Evolutionary conservation across 192 early-diverging fungal species (phyloP).

Genomic region (Coemansia sp.): DNA sequence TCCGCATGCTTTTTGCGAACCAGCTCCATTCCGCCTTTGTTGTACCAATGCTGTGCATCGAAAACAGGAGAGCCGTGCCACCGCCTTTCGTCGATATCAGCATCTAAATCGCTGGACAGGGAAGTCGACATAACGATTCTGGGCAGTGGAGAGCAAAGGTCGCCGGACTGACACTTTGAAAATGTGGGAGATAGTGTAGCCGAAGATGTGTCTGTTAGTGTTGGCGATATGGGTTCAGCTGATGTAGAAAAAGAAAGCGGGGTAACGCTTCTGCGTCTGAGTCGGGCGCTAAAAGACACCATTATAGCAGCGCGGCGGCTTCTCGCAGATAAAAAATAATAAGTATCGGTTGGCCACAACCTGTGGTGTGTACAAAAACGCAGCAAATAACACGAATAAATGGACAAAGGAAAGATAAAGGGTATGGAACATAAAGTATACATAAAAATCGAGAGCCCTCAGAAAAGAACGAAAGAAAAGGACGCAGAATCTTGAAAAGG

Average conservation of each 20-base stretch:
- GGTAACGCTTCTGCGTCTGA: slow-evolving; percentile 27
- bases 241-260: slow-evolving; percentile 13
- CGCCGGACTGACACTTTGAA: background rate
- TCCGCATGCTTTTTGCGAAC: slow-evolving; percentile 33
- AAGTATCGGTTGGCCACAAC: background rate
- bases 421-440: background rate
- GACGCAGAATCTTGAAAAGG: background rate
- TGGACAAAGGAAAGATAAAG: background rate
- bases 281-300: slow-evolving; percentile 29
- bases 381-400: background rate
- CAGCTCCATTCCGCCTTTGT: slow-evolving; percentile 41
- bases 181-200: background rate
- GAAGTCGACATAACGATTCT: background rate
- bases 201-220: background rate
- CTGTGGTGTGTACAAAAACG: background rate
- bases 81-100: slow-evolving; percentile 4
- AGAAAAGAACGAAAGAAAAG: background rate
- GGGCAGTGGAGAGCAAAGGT: background rate
- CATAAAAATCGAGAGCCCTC: background rate
- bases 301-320: background rate
- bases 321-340: background rate
- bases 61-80: slow-evolving; percentile 50
- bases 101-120: background rate
- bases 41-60: slow-evolving; percentile 38
- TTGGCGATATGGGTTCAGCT: slow-evolving; percentile 6